Evolutionary conservation across 2,329 filamentous ascomycete genomes (phyloP).

Genomic region (Didymella segeticola): DNA sequence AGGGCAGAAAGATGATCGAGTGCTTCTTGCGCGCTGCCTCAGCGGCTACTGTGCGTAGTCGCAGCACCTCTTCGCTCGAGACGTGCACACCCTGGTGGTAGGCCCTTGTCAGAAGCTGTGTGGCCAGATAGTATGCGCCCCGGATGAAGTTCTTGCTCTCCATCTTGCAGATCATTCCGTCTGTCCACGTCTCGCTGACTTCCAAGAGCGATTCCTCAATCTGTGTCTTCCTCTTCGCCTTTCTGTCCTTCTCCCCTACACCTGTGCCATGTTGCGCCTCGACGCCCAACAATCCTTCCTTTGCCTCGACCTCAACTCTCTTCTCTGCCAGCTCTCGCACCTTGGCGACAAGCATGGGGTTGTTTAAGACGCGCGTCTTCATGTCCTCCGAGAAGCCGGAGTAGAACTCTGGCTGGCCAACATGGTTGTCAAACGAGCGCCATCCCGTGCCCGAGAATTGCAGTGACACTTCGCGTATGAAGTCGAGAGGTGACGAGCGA

Average conservation of each 20-base stretch:
- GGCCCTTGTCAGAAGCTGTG: slow-evolving; percentile 86
- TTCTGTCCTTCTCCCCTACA: slow-evolving; percentile 58
- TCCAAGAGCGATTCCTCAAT: slow-evolving; percentile 78
- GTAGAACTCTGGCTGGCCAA: slow-evolving; percentile 94
- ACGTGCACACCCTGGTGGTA: slow-evolving; percentile 99
- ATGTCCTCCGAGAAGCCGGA: slow-evolving; percentile 90
- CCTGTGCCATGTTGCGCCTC: slow-evolving; percentile 5
- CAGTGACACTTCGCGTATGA: slow-evolving; percentile 89
- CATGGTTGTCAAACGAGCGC: slow-evolving; percentile 89
- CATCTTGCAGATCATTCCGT: slow-evolving; percentile 99
- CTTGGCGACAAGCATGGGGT: slow-evolving; percentile 74
- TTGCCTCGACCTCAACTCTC: slow-evolving; percentile 76
- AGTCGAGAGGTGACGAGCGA: slow-evolving; percentile 74
- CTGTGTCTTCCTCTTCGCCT: slow-evolving; percentile 69
- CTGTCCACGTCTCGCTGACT: slow-evolving; percentile 84
- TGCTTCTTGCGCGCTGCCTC: slow-evolving; percentile 86
- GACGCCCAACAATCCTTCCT: slow-evolving; percentile 66
- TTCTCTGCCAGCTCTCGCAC: slow-evolving; percentile 78
- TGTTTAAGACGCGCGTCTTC: slow-evolving; percentile 77
- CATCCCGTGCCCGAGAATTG: slow-evolving; percentile 94
- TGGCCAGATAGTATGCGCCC: slow-evolving; percentile 86
- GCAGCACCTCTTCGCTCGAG: slow-evolving; percentile 88
- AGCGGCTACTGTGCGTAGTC: slow-evolving; percentile 81
- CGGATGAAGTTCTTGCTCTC: slow-evolving; percentile 93
- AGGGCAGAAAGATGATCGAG: slow-evolving; percentile 94